Base-by-base conservation (phyloP, 2,329 filamentous ascomycete species). In the Pseudogymnoascus sp. region DNA sequence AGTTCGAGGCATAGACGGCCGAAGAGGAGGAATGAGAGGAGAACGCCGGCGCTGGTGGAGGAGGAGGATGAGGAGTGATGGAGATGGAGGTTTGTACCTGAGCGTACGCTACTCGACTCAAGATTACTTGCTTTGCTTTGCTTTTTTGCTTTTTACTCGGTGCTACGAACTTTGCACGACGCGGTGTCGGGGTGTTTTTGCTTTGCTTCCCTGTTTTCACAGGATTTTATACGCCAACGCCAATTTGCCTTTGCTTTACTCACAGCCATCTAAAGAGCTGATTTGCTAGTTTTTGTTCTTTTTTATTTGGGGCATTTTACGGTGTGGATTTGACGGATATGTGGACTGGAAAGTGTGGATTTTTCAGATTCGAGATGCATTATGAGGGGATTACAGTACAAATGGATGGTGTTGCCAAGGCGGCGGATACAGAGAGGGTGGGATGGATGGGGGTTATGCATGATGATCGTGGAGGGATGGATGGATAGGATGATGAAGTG, bases 1-100 rank as follows among this genome's bases (percentile, higher is more conserved):
- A 89, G 86, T 72, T 88, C 87, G 62, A 76, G 88, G 68, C 81
- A 88, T 70, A 80, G 86, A 68, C 79, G 86, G 71, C 87, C 84
- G 44, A 89, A 88, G 79, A 79, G 87, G 71, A 82, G 85, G 69
- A 84, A 82, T 66, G 87, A 90, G 75, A 80, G 88, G 67, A 80
- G 87, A 64, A 91, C 88, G 19, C 89, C 89, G 1, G 88, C 88
- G 13, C 83, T 85, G 5, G 89, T 91, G 63, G 86, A 88, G 70
- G 88, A 91, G 72, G 82, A 84, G 65, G 82, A 84, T 42, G 85
- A 88, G 70, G 80, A 78, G 61, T 26, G 23, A 26, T 3, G 3
- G 23, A 26, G n/a, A 26, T 26, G 23, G 23, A 26, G n/a, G n/a
- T n/a, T n/a, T n/a, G n/a, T n/a, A n/a, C n/a, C n/a, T n/a, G n/a